phyloP scores from a whole-genome alignment of 371 early-diverging fungal genomes.

The Circinella minor region DNA sequence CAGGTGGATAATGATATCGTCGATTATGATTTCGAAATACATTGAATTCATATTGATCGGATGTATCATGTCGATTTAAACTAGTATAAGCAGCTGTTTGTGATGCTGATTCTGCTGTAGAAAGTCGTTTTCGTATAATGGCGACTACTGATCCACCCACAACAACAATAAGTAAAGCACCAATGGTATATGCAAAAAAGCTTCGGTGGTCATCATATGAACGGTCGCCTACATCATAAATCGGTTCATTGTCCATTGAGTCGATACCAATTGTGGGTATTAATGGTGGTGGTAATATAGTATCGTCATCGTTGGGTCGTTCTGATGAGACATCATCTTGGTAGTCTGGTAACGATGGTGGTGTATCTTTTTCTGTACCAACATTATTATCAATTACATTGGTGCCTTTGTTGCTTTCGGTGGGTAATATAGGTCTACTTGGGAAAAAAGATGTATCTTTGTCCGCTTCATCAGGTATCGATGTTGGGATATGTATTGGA shows the following conservation, averaged over 20 bases:
- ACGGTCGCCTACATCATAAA: not conserved
- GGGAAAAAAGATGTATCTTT: not conserved
- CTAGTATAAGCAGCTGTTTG: constrained; percentile 18
- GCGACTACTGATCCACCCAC: constrained; percentile 18
- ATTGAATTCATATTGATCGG: constrained; percentile 26
- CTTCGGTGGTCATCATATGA: constrained; percentile 12
- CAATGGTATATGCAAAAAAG: constrained; percentile 26
- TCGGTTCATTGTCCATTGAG: not conserved
- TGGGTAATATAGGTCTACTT: not conserved
- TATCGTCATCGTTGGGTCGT: not conserved
- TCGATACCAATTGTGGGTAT: constrained; percentile 1
- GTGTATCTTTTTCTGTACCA: not conserved
- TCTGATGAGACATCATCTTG: not conserved
- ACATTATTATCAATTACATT: not conserved
- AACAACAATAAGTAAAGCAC: constrained; percentile 7
- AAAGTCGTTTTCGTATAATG: constrained; percentile 13
- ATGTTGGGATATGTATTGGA: constrained; percentile 12
- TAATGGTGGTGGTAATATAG: not conserved
- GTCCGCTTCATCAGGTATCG: not conserved
- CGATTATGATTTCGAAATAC: constrained; percentile 7
- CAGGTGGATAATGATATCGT: not conserved
- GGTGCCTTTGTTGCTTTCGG: not conserved
- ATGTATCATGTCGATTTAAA: constrained; percentile 11
- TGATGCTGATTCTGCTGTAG: not conserved
- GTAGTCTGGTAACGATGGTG: not conserved